These are phyloP conservation scores for Coffea humblotiana DNA, from an alignment of 305 asterid genomes.

Conservation along the genomic window DNA sequence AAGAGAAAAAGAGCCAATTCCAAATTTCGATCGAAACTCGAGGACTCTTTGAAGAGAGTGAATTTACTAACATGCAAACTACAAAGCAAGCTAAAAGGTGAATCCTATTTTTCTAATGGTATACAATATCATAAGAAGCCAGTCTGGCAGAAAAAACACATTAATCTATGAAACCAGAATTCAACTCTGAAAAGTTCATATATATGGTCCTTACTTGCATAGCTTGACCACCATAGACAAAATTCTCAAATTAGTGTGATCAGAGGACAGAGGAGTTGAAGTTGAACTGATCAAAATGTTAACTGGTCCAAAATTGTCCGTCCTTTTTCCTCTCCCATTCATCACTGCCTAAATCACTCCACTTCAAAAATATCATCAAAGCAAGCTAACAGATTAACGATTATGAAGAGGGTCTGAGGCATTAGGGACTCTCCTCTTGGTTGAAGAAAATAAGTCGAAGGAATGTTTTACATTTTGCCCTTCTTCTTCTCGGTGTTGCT, in stretches of 20 bases:
- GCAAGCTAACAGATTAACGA: constrained; percentile 31
- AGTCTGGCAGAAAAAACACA: neutral
- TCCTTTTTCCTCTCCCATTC: neutral
- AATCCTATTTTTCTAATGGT: neutral
- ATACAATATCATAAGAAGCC: constrained; percentile 3
- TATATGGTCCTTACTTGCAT: neutral
- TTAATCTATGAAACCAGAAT: neutral
- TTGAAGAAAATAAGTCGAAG: constrained; percentile 38
- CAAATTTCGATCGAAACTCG: constrained; percentile 9
- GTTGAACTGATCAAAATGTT: neutral
- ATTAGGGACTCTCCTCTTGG: constrained; percentile 67
- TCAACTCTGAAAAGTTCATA: neutral
- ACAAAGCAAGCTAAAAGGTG: neutral
- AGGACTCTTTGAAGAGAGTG: constrained; percentile 6
- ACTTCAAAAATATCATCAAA: neutral
- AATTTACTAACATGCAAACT: neutral
- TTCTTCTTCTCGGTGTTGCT: constrained; percentile 8
- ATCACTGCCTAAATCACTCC: no score
- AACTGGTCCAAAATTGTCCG: neutral
- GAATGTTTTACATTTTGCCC: constrained; percentile 23
- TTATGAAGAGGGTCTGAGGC: constrained; percentile 81
- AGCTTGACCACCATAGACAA: neutral
- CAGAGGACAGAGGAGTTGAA: neutral
- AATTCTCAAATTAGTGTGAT: neutral
- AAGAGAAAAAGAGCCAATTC: constrained; percentile 18